These are phyloP conservation scores for Gossypium rotundifolium DNA, from an alignment of 345 rosid species.

Conservation along the genomic window DNA sequence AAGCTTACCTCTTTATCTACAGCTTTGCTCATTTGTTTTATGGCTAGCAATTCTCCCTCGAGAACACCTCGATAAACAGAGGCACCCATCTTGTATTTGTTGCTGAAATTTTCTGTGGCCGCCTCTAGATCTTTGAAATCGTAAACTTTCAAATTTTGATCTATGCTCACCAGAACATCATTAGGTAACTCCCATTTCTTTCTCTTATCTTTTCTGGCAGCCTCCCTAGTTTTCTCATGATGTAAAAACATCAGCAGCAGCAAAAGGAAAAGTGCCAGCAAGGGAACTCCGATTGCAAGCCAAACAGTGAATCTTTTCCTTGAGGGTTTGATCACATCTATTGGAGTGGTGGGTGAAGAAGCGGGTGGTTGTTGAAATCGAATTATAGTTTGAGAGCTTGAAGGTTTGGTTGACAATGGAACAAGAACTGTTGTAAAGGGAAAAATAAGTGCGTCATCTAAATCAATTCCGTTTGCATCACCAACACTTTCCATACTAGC, in stretches of 20 bases:
- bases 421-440: conserved; percentile 46
- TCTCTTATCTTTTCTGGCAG: neutral
- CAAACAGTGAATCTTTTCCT: conserved; percentile 19
- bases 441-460: conserved; percentile 12
- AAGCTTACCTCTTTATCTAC: conserved; percentile 35
- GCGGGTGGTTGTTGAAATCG: conserved; percentile 19
- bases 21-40: conserved; percentile 30
- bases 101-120: conserved; percentile 32
- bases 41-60: conserved; percentile 22
- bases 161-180: conserved; percentile 19
- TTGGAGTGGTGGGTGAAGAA: conserved; percentile 10
- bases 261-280: conserved; percentile 18
- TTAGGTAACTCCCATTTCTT: conserved; percentile 17
- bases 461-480: conserved; percentile 33
- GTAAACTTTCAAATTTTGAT: conserved; percentile 32
- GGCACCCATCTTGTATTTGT: conserved; percentile 20
- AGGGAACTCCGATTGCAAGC: conserved; percentile 27
- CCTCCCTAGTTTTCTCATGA: conserved; percentile 10
- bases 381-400: conserved; percentile 29
- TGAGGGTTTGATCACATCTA: conserved; percentile 2
- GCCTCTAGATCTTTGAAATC: conserved; percentile 25
- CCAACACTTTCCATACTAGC: conserved; percentile 19
- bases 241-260: conserved; percentile 14
- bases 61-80: conserved; percentile 26
- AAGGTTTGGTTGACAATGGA: conserved; percentile 32